Percentiles rank a stretch among this genome's conserved stretches.
Evolutionary conservation across 495 filamentous ascomycete genomes (phyloP).

Genomic region (Sordaria brevicollis): DNA sequence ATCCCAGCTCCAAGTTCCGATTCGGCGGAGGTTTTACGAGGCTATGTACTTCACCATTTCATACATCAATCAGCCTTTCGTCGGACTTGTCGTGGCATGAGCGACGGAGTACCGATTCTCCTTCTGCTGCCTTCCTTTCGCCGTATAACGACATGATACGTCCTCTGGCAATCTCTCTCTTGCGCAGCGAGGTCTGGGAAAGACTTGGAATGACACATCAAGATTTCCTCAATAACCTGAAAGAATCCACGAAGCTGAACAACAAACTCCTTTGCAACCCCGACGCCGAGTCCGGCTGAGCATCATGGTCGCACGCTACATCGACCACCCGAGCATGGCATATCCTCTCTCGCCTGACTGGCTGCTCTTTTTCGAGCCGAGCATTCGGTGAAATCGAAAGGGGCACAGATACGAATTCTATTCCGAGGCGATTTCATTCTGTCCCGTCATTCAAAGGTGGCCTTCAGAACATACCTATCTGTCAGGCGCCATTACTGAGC

Average conservation of each 20-base stretch:
- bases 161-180: background rate
- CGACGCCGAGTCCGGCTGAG: background rate
- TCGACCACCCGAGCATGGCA: background rate
- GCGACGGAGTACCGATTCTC: background rate
- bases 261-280: background rate
- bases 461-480: background rate
- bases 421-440: background rate
- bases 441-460: background rate
- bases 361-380: background rate
- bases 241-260: background rate
- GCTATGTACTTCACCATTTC: background rate
- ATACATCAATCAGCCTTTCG: background rate
- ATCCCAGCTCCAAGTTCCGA: background rate
- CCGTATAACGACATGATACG: background rate
- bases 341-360: background rate
- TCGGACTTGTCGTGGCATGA: background rate
- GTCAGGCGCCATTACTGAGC: background rate
- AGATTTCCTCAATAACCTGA: background rate
- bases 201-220: background rate
- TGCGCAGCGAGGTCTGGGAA: background rate
- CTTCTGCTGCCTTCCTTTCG: background rate
- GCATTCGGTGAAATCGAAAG: background rate
- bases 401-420: background rate
- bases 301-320: background rate
- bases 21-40: background rate